Evolutionary conservation across 2,329 filamentous ascomycete genomes (phyloP).

Genomic region (Diplodia intermedia): DNA sequence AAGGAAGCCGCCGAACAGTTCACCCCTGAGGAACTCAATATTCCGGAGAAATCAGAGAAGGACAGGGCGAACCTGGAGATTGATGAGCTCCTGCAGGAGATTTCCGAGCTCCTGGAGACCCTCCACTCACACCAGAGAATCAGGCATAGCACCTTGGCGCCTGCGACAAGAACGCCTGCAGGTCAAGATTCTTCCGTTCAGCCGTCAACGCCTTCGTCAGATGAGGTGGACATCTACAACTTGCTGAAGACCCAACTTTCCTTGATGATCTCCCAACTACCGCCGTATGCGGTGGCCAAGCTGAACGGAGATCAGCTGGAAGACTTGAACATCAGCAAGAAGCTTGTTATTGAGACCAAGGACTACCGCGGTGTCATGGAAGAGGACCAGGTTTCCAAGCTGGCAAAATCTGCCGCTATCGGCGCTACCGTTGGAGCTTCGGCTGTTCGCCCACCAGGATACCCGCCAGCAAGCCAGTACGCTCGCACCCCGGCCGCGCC

Average conservation of each 20-base stretch:
- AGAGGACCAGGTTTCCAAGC: slow-evolving; percentile 69
- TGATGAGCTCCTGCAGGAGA: slow-evolving; percentile 74
- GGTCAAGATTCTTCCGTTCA: slow-evolving; percentile 37
- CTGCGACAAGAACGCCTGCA: slow-evolving; percentile 19
- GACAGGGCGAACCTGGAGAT: slow-evolving; percentile 59
- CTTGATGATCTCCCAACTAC: slow-evolving; percentile 75
- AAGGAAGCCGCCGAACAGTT: slow-evolving; percentile 50
- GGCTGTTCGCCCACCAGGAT: slow-evolving; percentile 39
- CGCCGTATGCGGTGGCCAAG: slow-evolving; percentile 85
- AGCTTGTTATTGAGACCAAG: slow-evolving; percentile 73
- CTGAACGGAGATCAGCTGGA: slow-evolving; percentile 85
- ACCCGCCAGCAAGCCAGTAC: slow-evolving; percentile 42
- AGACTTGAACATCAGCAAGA: slow-evolving; percentile 81
- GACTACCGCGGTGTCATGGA: slow-evolving; percentile 83
- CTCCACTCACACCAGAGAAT: slow-evolving; percentile 80
- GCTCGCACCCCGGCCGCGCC: slow-evolving; percentile 40
- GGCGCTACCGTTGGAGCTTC: slow-evolving; percentile 41
- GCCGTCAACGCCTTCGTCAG: slow-evolving; percentile 68
- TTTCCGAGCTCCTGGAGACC: slow-evolving; percentile 78
- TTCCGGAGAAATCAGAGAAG: slow-evolving; percentile 36
- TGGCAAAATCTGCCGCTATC: slow-evolving; percentile 50
- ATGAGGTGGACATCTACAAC: slow-evolving; percentile 69
- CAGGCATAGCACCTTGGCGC: slow-evolving; percentile 71
- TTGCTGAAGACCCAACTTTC: slow-evolving; percentile 76
- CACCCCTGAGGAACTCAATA: slow-evolving; percentile 41